Evolutionary conservation across 495 filamentous ascomycete species (phyloP), one percentile per base, ranked within the genome.

Genomic region (Penicilliopsis zonata): DNA sequence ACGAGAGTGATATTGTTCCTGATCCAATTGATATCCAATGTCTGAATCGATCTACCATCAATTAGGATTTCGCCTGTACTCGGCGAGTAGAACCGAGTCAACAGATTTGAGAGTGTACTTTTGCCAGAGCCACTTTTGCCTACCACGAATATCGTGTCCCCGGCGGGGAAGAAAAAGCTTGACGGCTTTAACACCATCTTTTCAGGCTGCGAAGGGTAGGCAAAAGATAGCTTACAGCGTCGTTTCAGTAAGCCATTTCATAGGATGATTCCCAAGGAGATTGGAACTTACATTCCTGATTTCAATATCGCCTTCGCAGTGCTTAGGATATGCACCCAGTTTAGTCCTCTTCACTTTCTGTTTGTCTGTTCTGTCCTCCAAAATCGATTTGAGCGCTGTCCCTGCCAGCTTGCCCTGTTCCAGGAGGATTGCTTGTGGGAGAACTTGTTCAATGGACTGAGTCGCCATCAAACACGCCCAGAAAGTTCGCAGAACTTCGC

Each of bases 51-150:
- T 8, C 64, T 44, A 1, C 74, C 78, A 41, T 92, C 87, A 2
- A 98, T 55, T 0, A 66, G 38, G 13, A 95, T 79, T 4, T 72
- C 44, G 0, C 90, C 90, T 0, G 58, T 55, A 0, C 51, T 55
- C 2, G 82, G 74, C 7, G 69, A 53, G 44, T 94, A 94, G 45
- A 87, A 82, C 18, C 76, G 68, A 31, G 85, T 55, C 2, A 98
- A 59, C 2, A 98, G 56, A 44, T 84, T 86, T 2, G 77, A 75
- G 6, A 98, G 46, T 0, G 90, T 96, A 46, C 83, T 94, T 50
- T 98, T 98, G 0, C 90, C 90, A 9, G 86, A 94, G 1, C 90
- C 90, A 42, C 86, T 94, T 33, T 67, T 67, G 2, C 90, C 90
- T 33, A 95, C 70, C 5, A 98, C 63, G 40, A 92, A 96, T 3